Percentiles rank a stretch among this genome's conserved stretches.
These are phyloP conservation scores for Aspergillus spinulosporus DNA, from an alignment of 2,329 filamentous ascomycete genomes.

Conservation along the genomic window DNA sequence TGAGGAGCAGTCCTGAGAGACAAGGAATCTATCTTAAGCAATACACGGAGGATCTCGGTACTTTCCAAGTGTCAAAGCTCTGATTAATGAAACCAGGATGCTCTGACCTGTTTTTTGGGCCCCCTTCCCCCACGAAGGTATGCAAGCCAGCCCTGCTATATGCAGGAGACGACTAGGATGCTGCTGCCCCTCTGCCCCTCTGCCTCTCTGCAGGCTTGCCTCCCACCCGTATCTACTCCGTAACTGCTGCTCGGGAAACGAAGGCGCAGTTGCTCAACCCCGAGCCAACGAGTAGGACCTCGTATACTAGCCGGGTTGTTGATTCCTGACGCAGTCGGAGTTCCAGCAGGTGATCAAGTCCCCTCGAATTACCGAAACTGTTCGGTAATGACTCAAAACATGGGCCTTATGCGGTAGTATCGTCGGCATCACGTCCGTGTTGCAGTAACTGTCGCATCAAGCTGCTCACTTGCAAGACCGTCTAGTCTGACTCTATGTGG, in stretches of 20 bases:
- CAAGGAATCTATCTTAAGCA: background rate
- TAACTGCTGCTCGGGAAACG: background rate
- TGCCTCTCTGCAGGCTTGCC: background rate
- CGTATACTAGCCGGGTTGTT: background rate
- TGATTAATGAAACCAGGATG: background rate
- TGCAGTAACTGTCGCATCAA: background rate
- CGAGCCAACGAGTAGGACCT: background rate
- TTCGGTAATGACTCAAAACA: background rate
- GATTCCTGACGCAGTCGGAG: background rate
- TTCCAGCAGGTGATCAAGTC: background rate
- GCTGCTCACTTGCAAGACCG: background rate
- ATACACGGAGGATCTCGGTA: background rate
- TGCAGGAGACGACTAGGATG: conserved; percentile 14
- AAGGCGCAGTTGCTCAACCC: background rate
- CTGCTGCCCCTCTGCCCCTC: background rate
- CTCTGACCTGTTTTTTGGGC: background rate
- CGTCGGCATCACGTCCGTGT: background rate
- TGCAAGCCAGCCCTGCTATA: conserved; percentile 17
- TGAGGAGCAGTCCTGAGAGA: background rate
- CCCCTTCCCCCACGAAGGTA: background rate
- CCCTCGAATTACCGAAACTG: background rate
- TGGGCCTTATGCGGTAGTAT: background rate
- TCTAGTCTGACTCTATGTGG: background rate
- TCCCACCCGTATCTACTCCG: background rate
- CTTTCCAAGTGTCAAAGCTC: background rate